Conservation (phyloP, 441 rosid genomes). For the Aleurites moluccanus region DNA sequence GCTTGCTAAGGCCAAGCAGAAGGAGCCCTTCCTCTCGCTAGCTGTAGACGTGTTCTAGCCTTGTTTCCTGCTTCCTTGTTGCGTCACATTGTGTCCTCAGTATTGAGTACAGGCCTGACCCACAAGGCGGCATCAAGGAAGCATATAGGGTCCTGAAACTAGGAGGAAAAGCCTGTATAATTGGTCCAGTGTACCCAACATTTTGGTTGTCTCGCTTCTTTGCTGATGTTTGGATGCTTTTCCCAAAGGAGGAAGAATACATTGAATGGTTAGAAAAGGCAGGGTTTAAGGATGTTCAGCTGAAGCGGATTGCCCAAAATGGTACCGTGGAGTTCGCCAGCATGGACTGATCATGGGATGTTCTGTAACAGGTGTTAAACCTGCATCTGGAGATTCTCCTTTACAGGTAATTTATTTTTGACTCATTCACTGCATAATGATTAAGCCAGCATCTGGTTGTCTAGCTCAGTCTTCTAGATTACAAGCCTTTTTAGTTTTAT, state of each 20-base stretch:
- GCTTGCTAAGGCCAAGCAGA: conserved; percentile 85
- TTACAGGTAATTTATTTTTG: conserved; percentile 65
- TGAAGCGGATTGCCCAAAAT: conserved; percentile 95
- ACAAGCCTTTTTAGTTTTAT: background rate
- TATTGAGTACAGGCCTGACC: conserved; percentile 99
- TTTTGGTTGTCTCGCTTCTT: conserved; percentile 96
- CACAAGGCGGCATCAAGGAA: conserved; percentile 90
- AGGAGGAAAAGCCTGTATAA: conserved; percentile 92
- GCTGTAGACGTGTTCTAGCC: too few relatives aligned
- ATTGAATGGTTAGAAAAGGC: conserved; percentile 92
- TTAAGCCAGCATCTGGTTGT: background rate
- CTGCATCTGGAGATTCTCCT: conserved; percentile 93
- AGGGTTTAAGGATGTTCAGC: conserved; percentile 85
- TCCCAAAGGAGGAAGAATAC: conserved; percentile 98
- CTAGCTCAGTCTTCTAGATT: background rate
- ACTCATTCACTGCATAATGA: conserved; percentile 6
- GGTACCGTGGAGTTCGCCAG: conserved; percentile 97
- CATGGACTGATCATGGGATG: conserved; percentile 98
- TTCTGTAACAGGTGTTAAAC: conserved; percentile 91
- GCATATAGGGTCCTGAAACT: conserved; percentile 91
- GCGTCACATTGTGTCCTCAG: conserved; percentile 45
- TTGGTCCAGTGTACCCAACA: conserved; percentile 96
- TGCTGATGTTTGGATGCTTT: conserved; percentile 97
- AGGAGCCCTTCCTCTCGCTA: too few relatives aligned
- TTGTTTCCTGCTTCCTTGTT: too few relatives aligned